phyloP scores from a whole-genome alignment of 2,329 filamentous ascomycete species.

The Thermoascus crustaceus region DNA sequence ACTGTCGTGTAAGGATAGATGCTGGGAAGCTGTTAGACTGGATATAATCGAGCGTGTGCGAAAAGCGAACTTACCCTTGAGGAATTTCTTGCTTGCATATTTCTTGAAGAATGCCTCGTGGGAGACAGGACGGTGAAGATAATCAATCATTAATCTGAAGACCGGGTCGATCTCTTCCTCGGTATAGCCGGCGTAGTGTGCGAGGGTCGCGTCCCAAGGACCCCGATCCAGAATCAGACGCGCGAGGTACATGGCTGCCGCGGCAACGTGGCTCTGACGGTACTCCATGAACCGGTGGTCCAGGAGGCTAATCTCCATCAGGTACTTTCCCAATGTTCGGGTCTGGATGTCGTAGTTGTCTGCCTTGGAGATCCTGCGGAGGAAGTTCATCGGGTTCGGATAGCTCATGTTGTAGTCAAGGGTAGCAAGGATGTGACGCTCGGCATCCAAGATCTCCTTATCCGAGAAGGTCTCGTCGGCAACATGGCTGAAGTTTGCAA shows the following conservation, averaged over 20 bases:
- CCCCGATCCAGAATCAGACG: constrained; percentile 85
- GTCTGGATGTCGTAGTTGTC: constrained; percentile 99
- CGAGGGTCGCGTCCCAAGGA: constrained; percentile 79
- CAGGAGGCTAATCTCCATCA: constrained; percentile 92
- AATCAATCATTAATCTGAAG: constrained; percentile 91
- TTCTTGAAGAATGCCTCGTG: constrained; percentile 99
- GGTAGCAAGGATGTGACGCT: constrained; percentile 83
- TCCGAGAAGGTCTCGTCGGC: constrained; percentile 95
- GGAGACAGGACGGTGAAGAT: constrained; percentile 78
- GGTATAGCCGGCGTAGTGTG: constrained; percentile 86
- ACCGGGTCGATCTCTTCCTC: constrained; percentile 91
- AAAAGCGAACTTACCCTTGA: constrained; percentile 65
- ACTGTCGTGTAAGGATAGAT: constrained; percentile 82
- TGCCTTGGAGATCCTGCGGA: constrained; percentile 95
- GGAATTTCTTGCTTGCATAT: constrained; percentile 98
- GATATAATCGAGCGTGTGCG: background rate
- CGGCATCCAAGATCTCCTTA: constrained; percentile 91
- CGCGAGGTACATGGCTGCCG: constrained; percentile 89
- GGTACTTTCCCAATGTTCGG: constrained; percentile 91
- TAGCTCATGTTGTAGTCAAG: constrained; percentile 97
- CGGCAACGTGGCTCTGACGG: constrained; percentile 81
- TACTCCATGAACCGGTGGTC: constrained; percentile 91
- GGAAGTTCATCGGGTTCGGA: constrained; percentile 99
- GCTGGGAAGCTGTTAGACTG: constrained; percentile 15
- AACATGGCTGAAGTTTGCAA: constrained; percentile 93